Evolutionary conservation across 331 rosid species (phyloP), one percentile per base, ranked within the genome.

Genomic region (Cucumis variabilis): DNA sequence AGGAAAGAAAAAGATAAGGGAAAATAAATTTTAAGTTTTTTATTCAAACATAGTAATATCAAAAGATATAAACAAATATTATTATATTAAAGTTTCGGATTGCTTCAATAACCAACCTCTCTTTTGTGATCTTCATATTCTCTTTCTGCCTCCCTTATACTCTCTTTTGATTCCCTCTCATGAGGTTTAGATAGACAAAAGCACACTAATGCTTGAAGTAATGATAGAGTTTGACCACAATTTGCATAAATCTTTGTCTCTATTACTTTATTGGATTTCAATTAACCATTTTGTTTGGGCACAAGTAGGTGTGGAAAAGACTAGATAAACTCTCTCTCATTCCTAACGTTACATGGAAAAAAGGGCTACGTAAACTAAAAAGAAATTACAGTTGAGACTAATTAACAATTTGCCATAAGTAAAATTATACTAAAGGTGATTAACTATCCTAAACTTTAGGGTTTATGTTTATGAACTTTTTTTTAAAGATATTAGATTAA

Each of bases 331-430:
- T 33, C 37, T 79, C 24, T 76, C 24, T 11, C 68, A 51, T 10
- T 78, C n/a, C 0, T 13, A 79, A 79, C 48, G 68, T 79, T 79
- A 79, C 84, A 79, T 79, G 84, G 60, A 79, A 79, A 79, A 79
- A 79, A 53, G 68, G 21, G 48, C 8, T 71, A 16, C 19, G 6
- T 21, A 37, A 71, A 30, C 37, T 71, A 33, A 20, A 37, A 72
- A 0, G 9, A 72, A 28, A 3, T 13, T 72, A 44, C 17, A 55
- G 62, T 16, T 72, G 30, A n/a, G 41, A 77, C 48, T 70, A 17
- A 19, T 17, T 58, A 73, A 37, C 50, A 3, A 73, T 37, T 37
- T 73, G 10, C 79, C 51, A 3, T 30, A 3, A 9, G 23, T 51
- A 16, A 58, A 5, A 13, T 58, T 58, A 58, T 58, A 58, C 65